These are phyloP conservation scores for Leishmania aethiopica DNA, from an alignment of 208 protist species.

Conservation along the genomic window DNA sequence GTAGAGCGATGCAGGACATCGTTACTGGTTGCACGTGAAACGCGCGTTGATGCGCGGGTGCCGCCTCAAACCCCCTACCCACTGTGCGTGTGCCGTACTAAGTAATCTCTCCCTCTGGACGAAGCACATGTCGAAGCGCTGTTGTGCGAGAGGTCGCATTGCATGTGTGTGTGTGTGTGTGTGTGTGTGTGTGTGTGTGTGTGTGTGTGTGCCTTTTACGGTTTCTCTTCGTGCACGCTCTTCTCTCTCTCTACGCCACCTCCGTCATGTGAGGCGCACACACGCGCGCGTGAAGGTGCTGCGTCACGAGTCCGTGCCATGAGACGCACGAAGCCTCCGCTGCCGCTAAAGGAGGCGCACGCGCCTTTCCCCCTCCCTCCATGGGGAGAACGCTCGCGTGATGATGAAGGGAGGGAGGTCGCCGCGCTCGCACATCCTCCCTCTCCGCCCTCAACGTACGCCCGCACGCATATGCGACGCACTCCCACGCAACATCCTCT, in stretches of 20 bases:
- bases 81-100: not conserved
- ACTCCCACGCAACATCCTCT: not conserved
- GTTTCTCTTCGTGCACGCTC: not conserved
- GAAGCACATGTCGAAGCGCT: not conserved
- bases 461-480: not conserved
- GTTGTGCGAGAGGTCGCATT: not conserved
- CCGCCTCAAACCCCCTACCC: not conserved
- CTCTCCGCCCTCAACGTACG: not conserved
- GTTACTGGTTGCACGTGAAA: not conserved
- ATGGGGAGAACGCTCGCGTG: not conserved
- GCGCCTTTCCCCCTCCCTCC: not conserved
- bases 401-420: not conserved
- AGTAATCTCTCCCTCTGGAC: not conserved
- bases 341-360: not conserved
- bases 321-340: not conserved
- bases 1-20: not conserved
- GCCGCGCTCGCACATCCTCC: not conserved
- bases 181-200: not conserved
- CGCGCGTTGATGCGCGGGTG: not conserved
- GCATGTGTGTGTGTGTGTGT: not conserved
- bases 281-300: not conserved
- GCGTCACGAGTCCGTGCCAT: not conserved
- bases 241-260: not conserved
- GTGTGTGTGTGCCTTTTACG: not conserved
- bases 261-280: not conserved